Evolutionary conservation across 345 rosid species (phyloP), one percentile per base, ranked within the genome.

Genomic region (Ceriops tagal): DNA sequence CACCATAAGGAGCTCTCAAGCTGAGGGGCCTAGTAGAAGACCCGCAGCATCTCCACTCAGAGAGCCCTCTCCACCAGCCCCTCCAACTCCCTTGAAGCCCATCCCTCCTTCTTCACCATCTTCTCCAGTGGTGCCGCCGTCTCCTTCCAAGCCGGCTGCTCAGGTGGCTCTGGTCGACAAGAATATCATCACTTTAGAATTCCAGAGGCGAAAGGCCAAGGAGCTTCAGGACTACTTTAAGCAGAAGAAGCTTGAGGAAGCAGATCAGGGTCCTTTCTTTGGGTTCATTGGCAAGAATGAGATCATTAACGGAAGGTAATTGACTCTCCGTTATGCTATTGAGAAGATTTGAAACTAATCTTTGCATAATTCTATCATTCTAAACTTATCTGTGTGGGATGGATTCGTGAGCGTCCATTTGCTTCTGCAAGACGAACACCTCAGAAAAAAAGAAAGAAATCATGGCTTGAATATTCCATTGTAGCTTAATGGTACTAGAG

Each of bases 201-300:
- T 89, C 73, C 99, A 93, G 88, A 88, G 99, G 70, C 88, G 84
- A 77, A 93, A 80, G 80, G 97, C 97, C 1, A 93, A 84, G 79
- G 96, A 93, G 82, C 88, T 93, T 67, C 99, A 89, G 39, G 90
- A 88, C 9, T 93, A 84, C 71, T 91, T 93, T 71, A 91, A 88
- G 86, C 78, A 83, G 84, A 91, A 87, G 88, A 91, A 91, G 80
- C 84, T 95, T 77, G 96, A 91, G 83, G 85, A 91, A 73, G 84
- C 96, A 37, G 78, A 85, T 84, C 89, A 83, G 68, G 99, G 96
- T 22, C 99, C 99, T 39, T 89, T 91, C 80, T 95, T 95, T 77
- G 99, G 99, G 52, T 95, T 83, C 68, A 24, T 88, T 66, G 80
- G 77, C 68, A 95, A 91, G 82, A 95, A 95, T 52, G 99, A 95